phyloP scores from a whole-genome alignment of 352 stramenopile species.

The Thalassiosira mediterranea region DNA sequence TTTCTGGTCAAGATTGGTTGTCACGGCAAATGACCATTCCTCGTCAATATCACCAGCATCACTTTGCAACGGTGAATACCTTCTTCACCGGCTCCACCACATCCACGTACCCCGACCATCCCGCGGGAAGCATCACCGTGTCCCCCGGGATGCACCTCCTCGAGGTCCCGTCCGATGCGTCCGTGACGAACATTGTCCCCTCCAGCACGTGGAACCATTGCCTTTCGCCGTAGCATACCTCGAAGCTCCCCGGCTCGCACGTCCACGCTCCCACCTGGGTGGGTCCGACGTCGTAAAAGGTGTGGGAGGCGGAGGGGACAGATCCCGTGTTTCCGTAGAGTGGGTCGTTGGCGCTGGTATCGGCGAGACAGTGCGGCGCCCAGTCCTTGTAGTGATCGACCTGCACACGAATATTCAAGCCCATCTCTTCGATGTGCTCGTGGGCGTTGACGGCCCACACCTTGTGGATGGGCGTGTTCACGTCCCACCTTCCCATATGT shows the following conservation, averaged over 20 bases:
- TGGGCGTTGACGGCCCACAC: constrained; percentile 75
- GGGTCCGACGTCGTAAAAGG: constrained; percentile 63
- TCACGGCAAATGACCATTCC: too few species aligned
- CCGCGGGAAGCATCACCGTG: constrained; percentile 64
- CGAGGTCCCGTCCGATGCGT: constrained; percentile 40
- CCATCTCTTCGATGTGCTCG: constrained; percentile 45
- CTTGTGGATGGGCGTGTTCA: constrained; percentile 69
- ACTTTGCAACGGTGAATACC: constrained; percentile 39
- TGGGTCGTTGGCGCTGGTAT: constrained; percentile 9
- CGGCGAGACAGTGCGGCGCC: constrained; percentile 32
- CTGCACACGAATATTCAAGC: constrained; percentile 44
- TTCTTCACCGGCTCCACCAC: constrained; percentile 62
- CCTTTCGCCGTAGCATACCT: constrained; percentile 13
- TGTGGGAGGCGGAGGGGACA: constrained; percentile 37
- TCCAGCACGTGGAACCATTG: constrained; percentile 69
- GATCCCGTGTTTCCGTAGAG: constrained; percentile 33
- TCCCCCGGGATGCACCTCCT: constrained; percentile 66
- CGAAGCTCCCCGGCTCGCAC: constrained; percentile 50
- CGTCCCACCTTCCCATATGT: constrained; percentile 75
- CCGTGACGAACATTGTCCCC: constrained; percentile 60
- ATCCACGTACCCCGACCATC: constrained; percentile 70
- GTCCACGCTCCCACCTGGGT: constrained; percentile 64
- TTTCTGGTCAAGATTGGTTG: too few species aligned
- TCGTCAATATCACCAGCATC: too few species aligned
- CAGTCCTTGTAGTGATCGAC: constrained; percentile 52